Evolutionary conservation across 208 protist genomes (phyloP).

Genomic region (Wallacemonas collosoma): DNA sequence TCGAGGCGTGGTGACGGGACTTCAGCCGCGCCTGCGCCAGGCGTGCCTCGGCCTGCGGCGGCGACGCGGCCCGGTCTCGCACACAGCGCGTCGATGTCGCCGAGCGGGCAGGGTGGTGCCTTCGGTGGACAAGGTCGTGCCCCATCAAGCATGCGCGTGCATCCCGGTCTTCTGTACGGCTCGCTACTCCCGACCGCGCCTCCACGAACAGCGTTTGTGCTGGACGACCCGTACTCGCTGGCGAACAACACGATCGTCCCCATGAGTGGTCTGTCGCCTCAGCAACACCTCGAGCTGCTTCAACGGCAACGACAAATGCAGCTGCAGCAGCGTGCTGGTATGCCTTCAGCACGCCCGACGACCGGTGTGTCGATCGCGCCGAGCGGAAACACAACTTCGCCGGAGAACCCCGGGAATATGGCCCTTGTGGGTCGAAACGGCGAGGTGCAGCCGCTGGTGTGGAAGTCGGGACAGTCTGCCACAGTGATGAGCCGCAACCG

Average conservation of each 20-base stretch:
- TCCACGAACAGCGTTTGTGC: slow-evolving; percentile 42
- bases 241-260: background rate
- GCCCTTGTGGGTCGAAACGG: slow-evolving; percentile 27
- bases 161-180: slow-evolving; percentile 59
- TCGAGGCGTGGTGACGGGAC: background rate
- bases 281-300: background rate
- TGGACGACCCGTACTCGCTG: slow-evolving; percentile 25
- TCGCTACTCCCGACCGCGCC: slow-evolving; percentile 51
- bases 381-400: slow-evolving; percentile 19
- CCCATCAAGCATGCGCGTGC: slow-evolving; percentile 24
- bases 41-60: background rate
- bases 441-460: slow-evolving; percentile 56
- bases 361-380: slow-evolving; percentile 16
- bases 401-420: slow-evolving; percentile 9
- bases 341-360: slow-evolving; percentile 14
- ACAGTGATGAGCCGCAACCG: slow-evolving; percentile 39
- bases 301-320: background rate
- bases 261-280: background rate
- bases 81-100: slow-evolving; percentile 15
- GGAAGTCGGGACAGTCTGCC: slow-evolving; percentile 60
- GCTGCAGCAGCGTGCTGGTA: background rate
- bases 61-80: background rate
- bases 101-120: background rate
- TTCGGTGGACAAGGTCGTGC: background rate
- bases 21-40: background rate